Base-by-base conservation (phyloP, 1,139 yeast species). In the Nakaseomyces kungkrabaensis region DNA sequence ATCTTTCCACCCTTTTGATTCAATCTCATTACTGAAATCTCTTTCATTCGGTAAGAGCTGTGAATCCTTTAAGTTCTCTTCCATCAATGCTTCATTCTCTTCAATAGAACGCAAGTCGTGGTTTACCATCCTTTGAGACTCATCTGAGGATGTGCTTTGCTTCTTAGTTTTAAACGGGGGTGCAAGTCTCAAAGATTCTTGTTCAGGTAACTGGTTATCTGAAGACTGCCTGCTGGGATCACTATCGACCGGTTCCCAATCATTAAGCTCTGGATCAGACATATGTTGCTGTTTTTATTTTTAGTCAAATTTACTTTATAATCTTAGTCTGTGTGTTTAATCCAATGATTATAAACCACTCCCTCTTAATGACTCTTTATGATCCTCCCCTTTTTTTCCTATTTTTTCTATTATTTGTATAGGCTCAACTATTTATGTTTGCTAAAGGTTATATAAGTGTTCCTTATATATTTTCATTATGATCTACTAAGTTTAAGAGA, bases 111-210 rank as follows among this genome's bases (percentile, higher is more conserved):
- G 42, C 13, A 25, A 38, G 3, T 38, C 42, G 13, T 17, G 38
- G 7, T 36, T 24, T 5, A 26, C 4, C 1, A 8, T 8, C 10
- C 11, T 41, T 4, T 13, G 11, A 4, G 11, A 8, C 5, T 29
- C 25, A 4, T 27, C 33, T 25, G 43, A n/a, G n/a, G 1, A 8
- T 10, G 5, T 25, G 8, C 5, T 29, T 4, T 8, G 27, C n/a
- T 27, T 13, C 10, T 29, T 29, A n/a, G 33, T 13, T 13, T 27
- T 13, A n/a, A 41, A 41, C 11, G 44, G 44, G 6, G 44, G 44
- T n/a, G 24, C 44, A 5, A 41, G 34, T 41, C n/a, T 8, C 85
- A 78, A 55, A 68, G 69, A 32, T 75, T 74, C 68, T 3, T 11
- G 61, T 82, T 69, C 22, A 17, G 22, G 22, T 17, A 17, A 17